Percentiles rank a stretch among this genome's conserved stretches.
Conservation (phyloP, 140 eudicot genomes). For the Erigeron philadelphicus region DNA sequence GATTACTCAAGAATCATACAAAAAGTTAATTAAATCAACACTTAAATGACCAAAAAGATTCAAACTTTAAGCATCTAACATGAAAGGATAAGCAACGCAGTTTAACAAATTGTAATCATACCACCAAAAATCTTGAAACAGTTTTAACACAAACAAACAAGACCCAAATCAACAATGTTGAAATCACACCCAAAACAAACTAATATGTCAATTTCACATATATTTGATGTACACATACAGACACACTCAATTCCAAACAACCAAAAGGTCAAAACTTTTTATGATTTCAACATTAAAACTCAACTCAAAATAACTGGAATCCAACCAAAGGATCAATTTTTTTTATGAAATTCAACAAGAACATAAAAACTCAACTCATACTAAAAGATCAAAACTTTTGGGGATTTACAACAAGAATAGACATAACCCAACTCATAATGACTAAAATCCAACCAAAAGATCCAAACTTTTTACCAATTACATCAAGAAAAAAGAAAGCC, state of each 20-base stretch:
- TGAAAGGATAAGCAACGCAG: background rate
- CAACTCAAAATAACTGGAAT: background rate
- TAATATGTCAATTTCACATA: too few relatives aligned
- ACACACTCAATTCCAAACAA: too few relatives aligned
- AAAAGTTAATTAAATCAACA: slow-evolving; percentile 1
- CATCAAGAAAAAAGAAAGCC: background rate
- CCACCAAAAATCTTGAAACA: background rate
- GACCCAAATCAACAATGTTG: slow-evolving; percentile 18
- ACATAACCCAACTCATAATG: slow-evolving; percentile 9
- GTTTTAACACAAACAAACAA: slow-evolving; percentile 11
- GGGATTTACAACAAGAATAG: background rate
- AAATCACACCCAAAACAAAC: slow-evolving; percentile 10
- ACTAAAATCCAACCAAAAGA: slow-evolving; percentile 6
- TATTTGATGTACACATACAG: too few relatives aligned
- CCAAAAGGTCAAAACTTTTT: too few relatives aligned
- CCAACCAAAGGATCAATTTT: background rate
- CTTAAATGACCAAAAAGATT: slow-evolving; percentile 1
- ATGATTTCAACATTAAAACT: background rate
- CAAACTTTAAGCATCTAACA: background rate
- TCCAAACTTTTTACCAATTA: background rate
- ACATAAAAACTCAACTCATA: background rate
- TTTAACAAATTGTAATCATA: background rate
- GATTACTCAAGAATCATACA: slow-evolving; percentile 7
- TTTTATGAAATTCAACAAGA: slow-evolving; percentile 12
- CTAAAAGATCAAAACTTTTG: too few relatives aligned